Evolutionary conservation across 2,329 filamentous ascomycete species (phyloP).

Genomic region (Lomentospora prolificans): DNA sequence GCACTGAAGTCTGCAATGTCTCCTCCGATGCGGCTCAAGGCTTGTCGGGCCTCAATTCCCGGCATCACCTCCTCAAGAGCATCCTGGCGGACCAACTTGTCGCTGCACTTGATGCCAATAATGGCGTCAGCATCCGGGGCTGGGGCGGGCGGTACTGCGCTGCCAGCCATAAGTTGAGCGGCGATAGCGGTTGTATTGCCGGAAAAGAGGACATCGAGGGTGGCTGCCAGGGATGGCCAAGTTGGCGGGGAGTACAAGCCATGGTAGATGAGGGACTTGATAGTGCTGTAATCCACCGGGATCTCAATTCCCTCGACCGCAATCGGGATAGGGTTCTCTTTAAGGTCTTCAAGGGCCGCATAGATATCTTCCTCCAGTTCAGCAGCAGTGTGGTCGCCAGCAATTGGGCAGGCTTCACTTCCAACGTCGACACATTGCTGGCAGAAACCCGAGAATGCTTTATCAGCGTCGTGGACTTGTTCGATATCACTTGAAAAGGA

Average conservation of each 20-base stretch:
- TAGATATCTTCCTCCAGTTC: constrained; percentile 17
- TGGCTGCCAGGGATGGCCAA: not conserved
- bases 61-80: not conserved
- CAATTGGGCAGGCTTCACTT: constrained; percentile 16
- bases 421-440: constrained; percentile 15
- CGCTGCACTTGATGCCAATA: not conserved
- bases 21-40: constrained; percentile 19
- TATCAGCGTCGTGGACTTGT: constrained; percentile 17
- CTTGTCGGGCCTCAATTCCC: not conserved
- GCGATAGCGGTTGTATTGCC: not conserved
- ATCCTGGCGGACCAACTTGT: not conserved
- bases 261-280: constrained; percentile 10
- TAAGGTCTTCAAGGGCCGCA: constrained; percentile 16
- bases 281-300: constrained; percentile 15
- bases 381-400: constrained; percentile 12
- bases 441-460: constrained; percentile 18
- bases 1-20: constrained; percentile 11
- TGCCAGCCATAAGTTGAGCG: not conserved
- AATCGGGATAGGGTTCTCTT: constrained; percentile 14
- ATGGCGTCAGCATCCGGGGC: constrained; percentile 5
- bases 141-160: too few relatives aligned
- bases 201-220: not conserved
- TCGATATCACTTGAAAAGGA: constrained; percentile 15
- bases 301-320: not conserved
- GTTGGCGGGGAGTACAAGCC: constrained; percentile 6